Evolutionary conservation across 352 stramenopile genomes (phyloP).

Genomic region (Phytophthora idaei): DNA sequence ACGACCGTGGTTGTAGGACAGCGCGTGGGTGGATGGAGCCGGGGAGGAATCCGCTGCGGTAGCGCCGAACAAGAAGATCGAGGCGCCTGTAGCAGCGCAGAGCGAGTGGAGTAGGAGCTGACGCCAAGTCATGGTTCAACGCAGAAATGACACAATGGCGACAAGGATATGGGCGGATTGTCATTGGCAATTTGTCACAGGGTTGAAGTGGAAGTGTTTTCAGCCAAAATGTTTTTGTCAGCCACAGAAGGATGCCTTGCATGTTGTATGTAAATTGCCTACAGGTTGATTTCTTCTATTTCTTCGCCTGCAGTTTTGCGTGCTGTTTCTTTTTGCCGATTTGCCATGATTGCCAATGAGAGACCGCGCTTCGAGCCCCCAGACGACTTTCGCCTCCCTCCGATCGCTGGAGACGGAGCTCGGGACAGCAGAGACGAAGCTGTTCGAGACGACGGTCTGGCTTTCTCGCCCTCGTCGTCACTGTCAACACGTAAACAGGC

Average conservation of each 20-base stretch:
- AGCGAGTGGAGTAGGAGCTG: slow-evolving; percentile 8
- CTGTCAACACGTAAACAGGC: slow-evolving; percentile 45
- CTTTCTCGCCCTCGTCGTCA: slow-evolving; percentile 19
- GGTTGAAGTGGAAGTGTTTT: not conserved
- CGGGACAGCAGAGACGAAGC: slow-evolving; percentile 11
- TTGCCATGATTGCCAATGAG: slow-evolving; percentile 42
- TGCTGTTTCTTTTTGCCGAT: slow-evolving; percentile 37
- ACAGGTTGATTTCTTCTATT: slow-evolving; percentile 11
- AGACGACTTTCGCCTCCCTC: slow-evolving; percentile 13
- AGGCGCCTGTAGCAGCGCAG: slow-evolving; percentile 11
- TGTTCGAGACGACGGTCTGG: slow-evolving; percentile 11
- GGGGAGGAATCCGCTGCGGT: not conserved
- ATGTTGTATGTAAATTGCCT: not conserved
- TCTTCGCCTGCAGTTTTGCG: slow-evolving; percentile 17
- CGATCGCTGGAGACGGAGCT: slow-evolving; percentile 8
- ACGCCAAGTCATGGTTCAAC: slow-evolving; percentile 23
- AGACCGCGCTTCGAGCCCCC: slow-evolving; percentile 28
- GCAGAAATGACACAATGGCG: slow-evolving; percentile 6
- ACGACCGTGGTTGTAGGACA: slow-evolving; percentile 19
- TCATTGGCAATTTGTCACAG: slow-evolving; percentile 26
- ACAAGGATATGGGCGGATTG: slow-evolving; percentile 9
- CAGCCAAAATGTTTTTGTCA: slow-evolving; percentile 1
- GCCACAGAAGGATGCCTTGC: not conserved
- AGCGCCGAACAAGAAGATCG: slow-evolving; percentile 3
- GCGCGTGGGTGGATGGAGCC: slow-evolving; percentile 6